Conservation (phyloP, 768 basidiomycete species). For the Galerina sulciceps region DNA sequence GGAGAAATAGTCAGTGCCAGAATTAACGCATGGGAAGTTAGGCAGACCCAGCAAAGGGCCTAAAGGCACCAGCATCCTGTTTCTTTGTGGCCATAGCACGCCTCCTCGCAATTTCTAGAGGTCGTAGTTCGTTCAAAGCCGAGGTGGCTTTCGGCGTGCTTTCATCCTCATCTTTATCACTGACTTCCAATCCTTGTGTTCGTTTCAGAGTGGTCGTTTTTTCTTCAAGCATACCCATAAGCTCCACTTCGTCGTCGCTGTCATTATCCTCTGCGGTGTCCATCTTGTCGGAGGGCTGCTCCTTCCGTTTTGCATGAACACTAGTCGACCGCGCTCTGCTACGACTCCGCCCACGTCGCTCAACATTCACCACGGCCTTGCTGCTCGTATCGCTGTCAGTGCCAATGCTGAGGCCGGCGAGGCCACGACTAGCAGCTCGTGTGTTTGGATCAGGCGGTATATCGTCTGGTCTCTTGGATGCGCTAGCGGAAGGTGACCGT, state of each 20-base stretch:
- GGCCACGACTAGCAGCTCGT: conserved; percentile 3
- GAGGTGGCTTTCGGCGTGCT: background rate
- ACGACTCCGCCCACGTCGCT: background rate
- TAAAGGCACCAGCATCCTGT: too few species aligned
- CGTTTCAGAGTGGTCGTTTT: background rate
- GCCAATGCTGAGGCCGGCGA: conserved; percentile 3
- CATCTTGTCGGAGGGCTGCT: background rate
- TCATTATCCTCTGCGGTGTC: background rate
- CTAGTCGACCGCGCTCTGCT: background rate
- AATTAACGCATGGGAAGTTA: too few species aligned
- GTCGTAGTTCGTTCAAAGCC: too few species aligned
- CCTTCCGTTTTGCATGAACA: background rate
- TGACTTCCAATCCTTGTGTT: background rate
- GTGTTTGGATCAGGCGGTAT: background rate
- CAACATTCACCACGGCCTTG: background rate
- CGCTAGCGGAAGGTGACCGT: conserved; percentile 23
- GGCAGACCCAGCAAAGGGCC: too few species aligned
- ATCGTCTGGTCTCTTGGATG: conserved; percentile 11
- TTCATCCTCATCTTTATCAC: background rate
- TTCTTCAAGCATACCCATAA: background rate
- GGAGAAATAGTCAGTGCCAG: too few species aligned
- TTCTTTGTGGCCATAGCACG: too few species aligned
- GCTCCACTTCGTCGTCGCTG: background rate
- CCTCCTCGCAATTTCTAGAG: too few species aligned
- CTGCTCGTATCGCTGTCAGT: conserved; percentile 5